Conservation (phyloP, 768 basidiomycete genomes). For the Dendrothele bispora region DNA sequence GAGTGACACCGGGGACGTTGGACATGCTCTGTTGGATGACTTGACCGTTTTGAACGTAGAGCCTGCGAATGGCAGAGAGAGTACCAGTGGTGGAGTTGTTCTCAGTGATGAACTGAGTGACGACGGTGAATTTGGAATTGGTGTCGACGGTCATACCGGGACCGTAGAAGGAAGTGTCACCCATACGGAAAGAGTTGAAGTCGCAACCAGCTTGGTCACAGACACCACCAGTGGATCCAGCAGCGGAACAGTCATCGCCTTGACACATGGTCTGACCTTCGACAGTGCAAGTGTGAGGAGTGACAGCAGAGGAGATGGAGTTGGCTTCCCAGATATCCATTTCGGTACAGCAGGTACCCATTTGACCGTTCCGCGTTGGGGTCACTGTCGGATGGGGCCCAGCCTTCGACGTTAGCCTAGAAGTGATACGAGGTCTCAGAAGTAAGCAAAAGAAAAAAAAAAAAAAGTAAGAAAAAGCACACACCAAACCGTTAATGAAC, state of each 20-base stretch:
- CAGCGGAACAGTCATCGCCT: slow-evolving; percentile 29
- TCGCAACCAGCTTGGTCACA: slow-evolving; percentile 47
- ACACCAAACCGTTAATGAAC: slow-evolving; percentile 38
- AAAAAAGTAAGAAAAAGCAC: too few species aligned
- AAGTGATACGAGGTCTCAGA: not conserved
- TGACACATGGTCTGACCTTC: slow-evolving; percentile 35
- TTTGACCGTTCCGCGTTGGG: slow-evolving; percentile 23
- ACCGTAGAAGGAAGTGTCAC: slow-evolving; percentile 38
- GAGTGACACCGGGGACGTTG: slow-evolving; percentile 29
- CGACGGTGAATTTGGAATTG: slow-evolving; percentile 37
- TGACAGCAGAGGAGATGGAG: slow-evolving; percentile 36
- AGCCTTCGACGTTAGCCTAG: slow-evolving; percentile 31
- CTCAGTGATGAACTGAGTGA: slow-evolving; percentile 44
- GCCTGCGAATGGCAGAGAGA: slow-evolving; percentile 41
- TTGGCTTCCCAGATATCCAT: slow-evolving; percentile 45
- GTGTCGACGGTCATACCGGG: slow-evolving; percentile 38
- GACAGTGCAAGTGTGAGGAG: slow-evolving; percentile 40
- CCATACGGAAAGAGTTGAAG: slow-evolving; percentile 49
- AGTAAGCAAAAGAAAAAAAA: too few species aligned
- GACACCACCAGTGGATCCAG: slow-evolving; percentile 25
- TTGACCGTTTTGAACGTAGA: slow-evolving; percentile 44
- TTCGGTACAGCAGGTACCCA: slow-evolving; percentile 31
- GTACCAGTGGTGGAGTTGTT: slow-evolving; percentile 36
- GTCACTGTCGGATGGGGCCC: slow-evolving; percentile 21
- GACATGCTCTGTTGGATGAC: slow-evolving; percentile 33